Evolutionary conservation across 2,329 filamentous ascomycete species (phyloP), one percentile per base, ranked within the genome.

Genomic region (Trichoderma polysporum): DNA sequence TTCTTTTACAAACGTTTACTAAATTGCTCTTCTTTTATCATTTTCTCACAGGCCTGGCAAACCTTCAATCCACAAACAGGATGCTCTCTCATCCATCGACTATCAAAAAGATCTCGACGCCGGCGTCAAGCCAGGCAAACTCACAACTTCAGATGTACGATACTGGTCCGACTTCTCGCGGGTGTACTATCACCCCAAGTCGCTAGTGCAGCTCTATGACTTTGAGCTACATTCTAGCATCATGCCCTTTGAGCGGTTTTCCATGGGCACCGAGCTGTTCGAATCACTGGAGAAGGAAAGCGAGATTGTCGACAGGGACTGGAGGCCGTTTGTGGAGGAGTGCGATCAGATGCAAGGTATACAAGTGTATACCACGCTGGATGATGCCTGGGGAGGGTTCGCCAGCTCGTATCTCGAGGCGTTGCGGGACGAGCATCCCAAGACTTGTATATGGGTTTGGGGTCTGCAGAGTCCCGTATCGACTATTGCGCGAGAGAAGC

Each of bases 101-200:
- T 98, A 97, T 77, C 93, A 96, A 74, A 85, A 87, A 73, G 90
- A 88, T 70, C 86, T 98, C 3, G 91, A 97, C 71, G 79, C 87
- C 33, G 93, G 93, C 25, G 77, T 86, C 3, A 84, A 89, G 6
- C 86, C 91, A 0, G 85, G 91, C 0, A 80, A 83, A 61, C 84
- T 97, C 22, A 90, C 85, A 1, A 83, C 88, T 1, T 86, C 88
- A 7, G 86, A 87, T 12, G 91, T 98, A n/a, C 88, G 93, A 63
- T 98, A 95, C 80, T 99, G 95, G 94, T 97, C 93, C 35, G 95
- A 99, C 78, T 98, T 93, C 79, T 96, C 92, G 72, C 88, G 93
- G 29, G 86, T 95, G n/a, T 99, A 89, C 79, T 97, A 91, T 76
- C 94, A 98, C 76, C 95, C 95, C 9, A 88, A 87, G 64, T 97